Conservation (phyloP, 208 protist genomes). For the Herpetomonas tarakana region DNA sequence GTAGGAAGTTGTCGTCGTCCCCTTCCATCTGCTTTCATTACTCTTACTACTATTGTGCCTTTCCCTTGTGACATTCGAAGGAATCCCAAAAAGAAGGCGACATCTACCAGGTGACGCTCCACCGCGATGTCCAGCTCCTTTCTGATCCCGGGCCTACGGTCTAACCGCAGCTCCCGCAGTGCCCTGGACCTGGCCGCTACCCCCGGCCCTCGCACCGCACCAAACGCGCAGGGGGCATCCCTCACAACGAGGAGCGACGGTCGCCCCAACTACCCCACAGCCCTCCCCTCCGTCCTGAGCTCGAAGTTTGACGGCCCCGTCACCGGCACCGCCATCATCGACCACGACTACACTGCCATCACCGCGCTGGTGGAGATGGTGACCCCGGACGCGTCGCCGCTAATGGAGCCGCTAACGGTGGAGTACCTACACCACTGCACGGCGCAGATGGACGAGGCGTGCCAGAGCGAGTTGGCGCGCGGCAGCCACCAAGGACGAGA, state of each 20-base stretch:
- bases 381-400: constrained; percentile 1
- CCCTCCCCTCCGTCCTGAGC: constrained; percentile 7
- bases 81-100: too few relatives aligned
- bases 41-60: too few relatives aligned
- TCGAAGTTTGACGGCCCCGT: constrained; percentile 15
- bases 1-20: too few relatives aligned
- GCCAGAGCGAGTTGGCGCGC: background rate
- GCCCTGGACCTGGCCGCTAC: background rate
- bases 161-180: background rate
- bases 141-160: background rate
- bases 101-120: too few relatives aligned
- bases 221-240: too few relatives aligned
- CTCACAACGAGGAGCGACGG: background rate
- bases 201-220: too few relatives aligned
- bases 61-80: too few relatives aligned
- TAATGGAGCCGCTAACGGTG: background rate
- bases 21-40: too few relatives aligned
- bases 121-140: too few relatives aligned
- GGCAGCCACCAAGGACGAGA: background rate
- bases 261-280: constrained; percentile 13
- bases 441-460: background rate
- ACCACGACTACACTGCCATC: constrained; percentile 5
- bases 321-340: constrained; percentile 18
- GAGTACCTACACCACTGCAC: background rate
- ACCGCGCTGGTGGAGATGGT: constrained; percentile 3